Conservation (phyloP, 139 green algal genomes). For the Microglena sp. region DNA sequence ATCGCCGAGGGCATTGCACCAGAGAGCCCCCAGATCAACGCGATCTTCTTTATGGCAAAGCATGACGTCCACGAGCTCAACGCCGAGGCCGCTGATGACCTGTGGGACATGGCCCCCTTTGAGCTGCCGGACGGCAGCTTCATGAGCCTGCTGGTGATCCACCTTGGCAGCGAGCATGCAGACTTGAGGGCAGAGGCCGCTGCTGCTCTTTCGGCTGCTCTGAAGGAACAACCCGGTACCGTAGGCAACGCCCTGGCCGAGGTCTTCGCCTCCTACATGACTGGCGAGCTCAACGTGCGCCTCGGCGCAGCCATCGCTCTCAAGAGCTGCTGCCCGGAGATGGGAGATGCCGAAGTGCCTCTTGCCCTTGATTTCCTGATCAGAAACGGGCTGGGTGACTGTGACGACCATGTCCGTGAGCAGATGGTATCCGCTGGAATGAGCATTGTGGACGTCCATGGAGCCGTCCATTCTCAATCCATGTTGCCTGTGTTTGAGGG, state of each 20-base stretch:
- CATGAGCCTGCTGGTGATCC: constrained; percentile 16
- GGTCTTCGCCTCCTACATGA: constrained; percentile 11
- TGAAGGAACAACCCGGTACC: constrained; percentile 22
- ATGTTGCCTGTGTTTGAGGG: constrained; percentile 86
- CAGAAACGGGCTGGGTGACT: constrained; percentile 61
- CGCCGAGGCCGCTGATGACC: constrained; percentile 26
- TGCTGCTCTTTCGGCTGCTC: constrained; percentile 25
- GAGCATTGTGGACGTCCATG: constrained; percentile 67
- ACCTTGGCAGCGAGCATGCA: constrained; percentile 18
- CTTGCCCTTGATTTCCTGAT: constrained; percentile 77
- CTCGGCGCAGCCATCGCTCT: constrained; percentile 59
- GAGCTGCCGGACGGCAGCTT: constrained; percentile 15
- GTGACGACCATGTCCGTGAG: constrained; percentile 39
- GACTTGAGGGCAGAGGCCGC: constrained; percentile 40
- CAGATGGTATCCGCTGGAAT: constrained; percentile 55
- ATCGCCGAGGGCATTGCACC: constrained; percentile 22
- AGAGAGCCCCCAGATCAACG: not conserved
- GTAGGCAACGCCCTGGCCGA: constrained; percentile 19
- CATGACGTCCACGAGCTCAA: constrained; percentile 53
- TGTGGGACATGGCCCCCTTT: constrained; percentile 37
- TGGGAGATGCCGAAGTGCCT: constrained; percentile 46
- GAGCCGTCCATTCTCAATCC: constrained; percentile 30
- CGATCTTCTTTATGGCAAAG: not conserved
- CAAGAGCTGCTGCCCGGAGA: constrained; percentile 26
- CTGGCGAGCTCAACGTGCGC: constrained; percentile 10